Evolutionary conservation across 2,329 filamentous ascomycete species (phyloP), one percentile per base, ranked within the genome.

Genomic region (Didymella exigua): DNA sequence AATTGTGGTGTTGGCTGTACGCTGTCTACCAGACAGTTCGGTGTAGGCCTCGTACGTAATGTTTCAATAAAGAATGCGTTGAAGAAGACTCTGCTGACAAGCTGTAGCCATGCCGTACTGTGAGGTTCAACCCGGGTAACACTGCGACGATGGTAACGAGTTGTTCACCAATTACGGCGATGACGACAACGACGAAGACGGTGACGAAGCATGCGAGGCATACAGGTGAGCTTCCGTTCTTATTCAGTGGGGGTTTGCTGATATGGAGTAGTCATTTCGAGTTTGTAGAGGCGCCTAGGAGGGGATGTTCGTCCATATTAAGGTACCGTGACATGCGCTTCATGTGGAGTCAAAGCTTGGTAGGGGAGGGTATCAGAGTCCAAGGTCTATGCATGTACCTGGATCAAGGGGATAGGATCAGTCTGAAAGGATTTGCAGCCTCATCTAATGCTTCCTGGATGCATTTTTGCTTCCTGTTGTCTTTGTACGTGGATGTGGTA

Each of bases 1-100:
- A 60, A 72, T 11, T 74, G 71, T 19, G 57, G 58, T 7, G 5
- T 37, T 29, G 66, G 68, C 14, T 73, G 70, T 41, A 55, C 34
- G 4, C 21, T 73, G 23, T 10, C 45, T 10, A 70, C 62, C 3
- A 36, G 38, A 38, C 29, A 13, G 10, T 43, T 70, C 1, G 70
- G 71, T 1, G 36, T 63, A 6, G 71, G 69, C 14, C 52, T 68
- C 21, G 71, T 72, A 33, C 51, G 63, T 59, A n/a, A 16, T 38
- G 19, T n/a, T n/a, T n/a, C n/a, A n/a, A n/a, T n/a, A n/a, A 7
- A 23, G 9, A n/a, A 33, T 11, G 21, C 11, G 29, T 14, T 45
- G 11, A 27, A 34, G 16, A 5, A 10, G 6, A 2, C 1, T 26
- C 36, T 43, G 31, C 58, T 63, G 24, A 57, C 23, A 5, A 14